Base-by-base conservation (phyloP, 306 rosid genomes). In the Trifolium subterraneum region DNA sequence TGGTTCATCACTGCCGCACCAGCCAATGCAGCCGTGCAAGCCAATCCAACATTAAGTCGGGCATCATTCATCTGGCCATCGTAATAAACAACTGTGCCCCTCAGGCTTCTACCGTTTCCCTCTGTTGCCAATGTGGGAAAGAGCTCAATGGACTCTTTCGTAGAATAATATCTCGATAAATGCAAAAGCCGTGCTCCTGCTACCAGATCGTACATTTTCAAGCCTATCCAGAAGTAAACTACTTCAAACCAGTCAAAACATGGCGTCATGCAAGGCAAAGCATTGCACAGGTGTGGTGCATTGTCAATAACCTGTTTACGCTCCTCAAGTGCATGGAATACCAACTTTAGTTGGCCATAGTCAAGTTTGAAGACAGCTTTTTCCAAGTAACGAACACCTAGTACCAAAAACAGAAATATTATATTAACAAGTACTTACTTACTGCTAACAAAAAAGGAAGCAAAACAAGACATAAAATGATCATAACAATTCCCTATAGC, bases 11-110 rank as follows among this genome's bases (percentile, higher is more conserved):
- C 99, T 7, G 99, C 97, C 2, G 99, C 99, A 77, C 99, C 99
- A 84, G 97, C 96, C 73, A 92, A 70, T 38, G 99, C 97, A 71
- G 99, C 96, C 71, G 99, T 88, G 64, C 93, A 92, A 18, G 96
- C 99, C 84, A 95, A 77, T 39, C 96, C 99, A 70, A 92, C 98
- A 85, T 95, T 95, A 61, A 95, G 86, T 13, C 99, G 86, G 1
- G 99, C 79, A 82, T 95, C 99, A 80, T 95, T 95, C 99, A 95
- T 95, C 88, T 95, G 99, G 36, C 99, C 99, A 72, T 95, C 99
- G 73, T 87, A 95, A 77, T 95, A 95, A 84, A 95, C 99, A 69
- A 95, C 99, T 0, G 99, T 90, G 39, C 99, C 99, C 86, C 82
- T 92, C 84, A 95, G 83, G 81, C 73, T 86, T 80, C 86, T 81